These are phyloP conservation scores for Lasiosphaeris hirsuta DNA, from an alignment of 495 filamentous ascomycete genomes.

Conservation along the genomic window DNA sequence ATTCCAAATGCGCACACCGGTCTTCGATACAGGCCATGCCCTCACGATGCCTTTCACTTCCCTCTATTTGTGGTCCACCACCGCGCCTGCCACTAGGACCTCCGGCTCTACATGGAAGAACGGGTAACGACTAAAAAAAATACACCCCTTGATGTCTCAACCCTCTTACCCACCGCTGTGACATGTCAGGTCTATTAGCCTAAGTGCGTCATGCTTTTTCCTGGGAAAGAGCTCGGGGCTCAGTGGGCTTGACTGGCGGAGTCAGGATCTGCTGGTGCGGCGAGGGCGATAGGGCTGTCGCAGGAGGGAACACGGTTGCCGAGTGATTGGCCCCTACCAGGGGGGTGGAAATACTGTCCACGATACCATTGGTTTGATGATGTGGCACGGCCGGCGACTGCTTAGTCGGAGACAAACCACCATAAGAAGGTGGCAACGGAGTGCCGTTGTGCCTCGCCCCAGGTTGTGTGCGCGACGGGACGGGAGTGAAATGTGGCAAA, in stretches of 20 bases:
- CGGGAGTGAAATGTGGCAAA: conserved; percentile 28
- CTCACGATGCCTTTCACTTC: too few species aligned
- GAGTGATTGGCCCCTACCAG: conserved; percentile 24
- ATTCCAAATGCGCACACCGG: too few species aligned
- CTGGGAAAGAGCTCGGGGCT: conserved; percentile 27
- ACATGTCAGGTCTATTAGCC: too few species aligned
- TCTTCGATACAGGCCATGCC: too few species aligned
- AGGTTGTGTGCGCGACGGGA: conserved; percentile 10
- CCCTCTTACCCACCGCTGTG: too few species aligned
- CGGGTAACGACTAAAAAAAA: too few species aligned
- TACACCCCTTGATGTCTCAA: too few species aligned
- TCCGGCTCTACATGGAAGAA: too few species aligned
- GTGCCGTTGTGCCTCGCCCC: conserved; percentile 23
- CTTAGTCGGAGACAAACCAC: conserved; percentile 75
- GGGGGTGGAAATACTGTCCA: conserved; percentile 19
- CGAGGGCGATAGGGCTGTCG: conserved; percentile 49
- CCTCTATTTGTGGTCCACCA: too few species aligned
- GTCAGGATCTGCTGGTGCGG: conserved; percentile 48
- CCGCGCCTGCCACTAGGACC: too few species aligned
- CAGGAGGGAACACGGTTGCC: conserved; percentile 48
- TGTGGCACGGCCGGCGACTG: conserved; percentile 50
- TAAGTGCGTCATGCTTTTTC: neutral
- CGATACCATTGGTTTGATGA: conserved; percentile 18
- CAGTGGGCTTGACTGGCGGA: conserved; percentile 46
- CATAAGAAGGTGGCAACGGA: conserved; percentile 53